Conservation (phyloP, 1,284 basidiomycete species). For the Malassezia caprae region DNA sequence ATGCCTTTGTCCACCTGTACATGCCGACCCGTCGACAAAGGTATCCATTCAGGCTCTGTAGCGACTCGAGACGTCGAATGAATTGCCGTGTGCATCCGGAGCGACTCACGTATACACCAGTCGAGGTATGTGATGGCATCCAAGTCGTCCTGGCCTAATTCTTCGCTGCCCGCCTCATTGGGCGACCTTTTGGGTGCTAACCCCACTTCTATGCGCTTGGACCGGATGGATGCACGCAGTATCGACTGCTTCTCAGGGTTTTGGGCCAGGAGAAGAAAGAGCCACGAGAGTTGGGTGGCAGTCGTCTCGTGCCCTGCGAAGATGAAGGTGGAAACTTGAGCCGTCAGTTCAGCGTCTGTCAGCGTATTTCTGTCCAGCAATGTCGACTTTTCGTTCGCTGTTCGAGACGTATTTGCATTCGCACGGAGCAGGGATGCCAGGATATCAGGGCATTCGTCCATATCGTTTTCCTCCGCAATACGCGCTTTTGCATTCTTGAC, state of each 20-base stretch:
- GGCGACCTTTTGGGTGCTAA: constrained; percentile 5
- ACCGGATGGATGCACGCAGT: constrained; percentile 33
- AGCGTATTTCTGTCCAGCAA: constrained; percentile 16
- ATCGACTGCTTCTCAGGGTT: constrained; percentile 22
- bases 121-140: constrained; percentile 34
- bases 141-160: constrained; percentile 30
- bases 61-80: constrained; percentile 28
- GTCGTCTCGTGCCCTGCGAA: constrained; percentile 46
- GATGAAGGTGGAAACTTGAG: constrained; percentile 38
- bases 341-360: constrained; percentile 32
- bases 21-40: constrained; percentile 28
- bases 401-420: constrained; percentile 25
- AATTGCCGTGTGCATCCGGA: constrained; percentile 28
- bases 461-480: neutral
- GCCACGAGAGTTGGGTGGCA: constrained; percentile 37
- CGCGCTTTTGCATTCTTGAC: constrained; percentile 7
- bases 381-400: neutral
- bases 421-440: constrained; percentile 39
- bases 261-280: constrained; percentile 26
- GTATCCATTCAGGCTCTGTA: constrained; percentile 24
- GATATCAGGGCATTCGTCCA: constrained; percentile 20
- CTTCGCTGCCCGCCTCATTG: constrained; percentile 21
- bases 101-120: constrained; percentile 29
- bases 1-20: constrained; percentile 22
- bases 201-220: neutral